These are phyloP conservation scores for Byssochlamys sp. DNA, from an alignment of 2,329 filamentous ascomycete genomes.

Conservation along the genomic window DNA sequence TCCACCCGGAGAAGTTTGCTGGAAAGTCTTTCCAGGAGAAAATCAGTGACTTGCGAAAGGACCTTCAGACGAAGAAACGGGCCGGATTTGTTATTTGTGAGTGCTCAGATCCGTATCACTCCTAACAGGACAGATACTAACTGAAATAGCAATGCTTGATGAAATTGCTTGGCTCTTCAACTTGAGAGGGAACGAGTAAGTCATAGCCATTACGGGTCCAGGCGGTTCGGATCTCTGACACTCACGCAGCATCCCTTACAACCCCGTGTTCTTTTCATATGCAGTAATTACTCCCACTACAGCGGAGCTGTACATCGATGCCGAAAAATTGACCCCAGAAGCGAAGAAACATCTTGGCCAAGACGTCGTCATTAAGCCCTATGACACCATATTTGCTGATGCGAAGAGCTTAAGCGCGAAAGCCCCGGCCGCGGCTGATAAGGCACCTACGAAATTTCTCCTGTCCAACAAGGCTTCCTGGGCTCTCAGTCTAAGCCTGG, in stretches of 20 bases:
- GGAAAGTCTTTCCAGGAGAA: conserved; percentile 78
- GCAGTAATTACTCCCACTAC: conserved; percentile 69
- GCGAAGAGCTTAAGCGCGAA: conserved; percentile 53
- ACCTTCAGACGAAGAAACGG: conserved; percentile 80
- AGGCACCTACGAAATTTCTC: conserved; percentile 56
- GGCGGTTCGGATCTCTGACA: conserved; percentile 5
- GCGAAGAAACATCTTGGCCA: conserved; percentile 60
- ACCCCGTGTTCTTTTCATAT: conserved; percentile 97
- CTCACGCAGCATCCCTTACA: conserved; percentile 66
- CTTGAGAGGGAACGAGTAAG: conserved; percentile 72
- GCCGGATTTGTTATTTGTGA: conserved; percentile 72
- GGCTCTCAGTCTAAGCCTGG: conserved; percentile 78
- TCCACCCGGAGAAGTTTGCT: conserved; percentile 62
- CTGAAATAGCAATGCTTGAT: conserved; percentile 63
- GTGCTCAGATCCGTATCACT: conserved; percentile 4
- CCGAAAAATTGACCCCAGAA: conserved; percentile 61
- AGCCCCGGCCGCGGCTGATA: conserved; percentile 23
- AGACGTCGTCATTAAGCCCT: conserved; percentile 67
- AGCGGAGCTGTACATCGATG: conserved; percentile 75
- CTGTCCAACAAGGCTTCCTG: conserved; percentile 86
- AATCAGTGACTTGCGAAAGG: conserved; percentile 75
- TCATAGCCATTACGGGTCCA: not conserved
- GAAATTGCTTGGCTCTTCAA: conserved; percentile 99
- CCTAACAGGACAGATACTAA: not conserved
- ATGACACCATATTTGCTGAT: conserved; percentile 70